Evolutionary conservation across 495 filamentous ascomycete genomes (phyloP).

Genomic region (Penicillium manginii): DNA sequence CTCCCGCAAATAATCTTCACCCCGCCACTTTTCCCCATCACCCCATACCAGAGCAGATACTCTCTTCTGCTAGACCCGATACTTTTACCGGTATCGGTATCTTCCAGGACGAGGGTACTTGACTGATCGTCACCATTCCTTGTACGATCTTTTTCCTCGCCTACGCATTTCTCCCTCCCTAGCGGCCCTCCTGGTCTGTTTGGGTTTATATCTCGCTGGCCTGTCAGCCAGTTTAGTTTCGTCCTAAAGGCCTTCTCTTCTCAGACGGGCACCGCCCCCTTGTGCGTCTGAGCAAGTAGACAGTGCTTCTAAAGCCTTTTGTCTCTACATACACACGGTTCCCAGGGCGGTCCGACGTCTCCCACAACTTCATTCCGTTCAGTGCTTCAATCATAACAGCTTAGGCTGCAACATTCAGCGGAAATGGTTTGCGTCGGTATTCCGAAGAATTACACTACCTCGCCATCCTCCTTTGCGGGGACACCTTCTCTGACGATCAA

Average conservation of each 20-base stretch:
- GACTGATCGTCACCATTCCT: conserved; percentile 81
- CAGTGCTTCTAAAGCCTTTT: conserved; percentile 61
- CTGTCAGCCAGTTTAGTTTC: conserved; percentile 60
- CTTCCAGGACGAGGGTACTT: conserved; percentile 69
- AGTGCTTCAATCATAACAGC: conserved; percentile 20
- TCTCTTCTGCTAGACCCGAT: conserved; percentile 93
- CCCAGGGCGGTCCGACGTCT: conserved; percentile 36
- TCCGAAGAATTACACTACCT: conserved; percentile 76
- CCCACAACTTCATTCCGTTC: conserved; percentile 21
- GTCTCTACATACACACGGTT: conserved; percentile 29
- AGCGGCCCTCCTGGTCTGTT: conserved; percentile 60
- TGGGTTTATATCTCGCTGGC: conserved; percentile 58
- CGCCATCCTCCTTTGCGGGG: conserved; percentile 73
- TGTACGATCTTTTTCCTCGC: conserved; percentile 75
- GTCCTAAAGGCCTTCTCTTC: conserved; percentile 88
- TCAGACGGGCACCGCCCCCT: conserved; percentile 79
- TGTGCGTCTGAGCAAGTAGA: conserved; percentile 85
- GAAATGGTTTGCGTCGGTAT: conserved; percentile 85
- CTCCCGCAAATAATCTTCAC: conserved; percentile 25
- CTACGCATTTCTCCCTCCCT: conserved; percentile 84
- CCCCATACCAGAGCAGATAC: conserved; percentile 59
- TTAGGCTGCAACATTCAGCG: conserved; percentile 36
- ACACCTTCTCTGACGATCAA: conserved; percentile 95
- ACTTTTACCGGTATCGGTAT: conserved; percentile 87
- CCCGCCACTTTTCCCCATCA: conserved; percentile 16